A percentile compares a stretch with the other conserved stretches of the same genome.
phyloP scores from a whole-genome alignment of 2,329 filamentous ascomycete species.

The Biscogniauxia marginata region DNA sequence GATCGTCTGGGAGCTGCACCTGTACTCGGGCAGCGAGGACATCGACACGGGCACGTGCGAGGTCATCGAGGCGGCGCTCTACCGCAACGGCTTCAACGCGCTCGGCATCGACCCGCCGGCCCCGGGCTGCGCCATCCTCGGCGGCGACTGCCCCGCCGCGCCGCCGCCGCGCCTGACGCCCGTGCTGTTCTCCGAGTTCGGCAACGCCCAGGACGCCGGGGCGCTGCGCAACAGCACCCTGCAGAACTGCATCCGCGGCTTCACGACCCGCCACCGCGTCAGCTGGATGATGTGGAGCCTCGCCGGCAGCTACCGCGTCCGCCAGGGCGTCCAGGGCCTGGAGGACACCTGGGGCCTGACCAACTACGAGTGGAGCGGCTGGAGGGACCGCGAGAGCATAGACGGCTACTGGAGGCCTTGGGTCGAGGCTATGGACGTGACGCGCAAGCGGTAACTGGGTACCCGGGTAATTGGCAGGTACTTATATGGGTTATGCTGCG shows the following conservation, averaged over 20 bases:
- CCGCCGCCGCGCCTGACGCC: slow-evolving; percentile 43
- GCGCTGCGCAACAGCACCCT: slow-evolving; percentile 44
- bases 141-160: slow-evolving; percentile 33
- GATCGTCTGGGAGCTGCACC: slow-evolving; percentile 46
- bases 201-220: slow-evolving; percentile 42
- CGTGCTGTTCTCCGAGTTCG: slow-evolving; percentile 48
- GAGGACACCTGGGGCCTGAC: slow-evolving; percentile 49
- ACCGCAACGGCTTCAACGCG: slow-evolving; percentile 50
- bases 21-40: slow-evolving; percentile 42
- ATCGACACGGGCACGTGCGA: slow-evolving; percentile 45
- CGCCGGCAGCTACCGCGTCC: slow-evolving; percentile 46
- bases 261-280: slow-evolving; percentile 42
- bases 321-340: slow-evolving; percentile 44
- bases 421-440: slow-evolving; percentile 42
- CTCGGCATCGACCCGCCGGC: slow-evolving; percentile 40
- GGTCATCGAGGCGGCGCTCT: slow-evolving; percentile 47
- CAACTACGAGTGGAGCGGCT: slow-evolving; percentile 46
- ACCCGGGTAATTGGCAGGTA: no score
- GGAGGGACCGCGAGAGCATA: slow-evolving; percentile 44
- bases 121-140: slow-evolving; percentile 41
- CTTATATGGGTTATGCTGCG: no score
- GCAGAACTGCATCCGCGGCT: slow-evolving; percentile 45
- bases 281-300: slow-evolving; percentile 51
- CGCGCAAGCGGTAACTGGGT: slow-evolving; percentile 14
- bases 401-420: slow-evolving; percentile 52